Evolutionary conservation across 345 rosid species (phyloP).

Genomic region (Pistacia integerrima): DNA sequence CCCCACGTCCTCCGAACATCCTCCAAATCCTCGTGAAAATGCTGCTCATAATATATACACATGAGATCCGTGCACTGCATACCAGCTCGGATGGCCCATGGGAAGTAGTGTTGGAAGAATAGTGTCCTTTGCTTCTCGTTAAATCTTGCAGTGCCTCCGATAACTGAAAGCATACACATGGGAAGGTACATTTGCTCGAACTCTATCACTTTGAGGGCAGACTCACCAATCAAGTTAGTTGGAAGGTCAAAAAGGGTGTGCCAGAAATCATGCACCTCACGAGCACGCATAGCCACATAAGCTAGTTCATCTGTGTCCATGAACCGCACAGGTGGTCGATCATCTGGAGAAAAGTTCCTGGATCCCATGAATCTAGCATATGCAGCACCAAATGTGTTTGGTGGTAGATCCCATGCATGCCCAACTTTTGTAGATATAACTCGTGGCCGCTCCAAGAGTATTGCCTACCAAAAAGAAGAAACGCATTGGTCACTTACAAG

Average conservation of each 20-base stretch:
- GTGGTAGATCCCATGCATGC: slow-evolving; percentile 76
- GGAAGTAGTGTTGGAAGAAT: slow-evolving; percentile 66
- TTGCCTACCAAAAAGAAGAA: slow-evolving; percentile 38
- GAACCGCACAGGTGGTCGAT: slow-evolving; percentile 76
- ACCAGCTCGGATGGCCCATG: slow-evolving; percentile 72
- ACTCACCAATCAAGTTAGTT: slow-evolving; percentile 71
- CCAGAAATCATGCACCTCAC: slow-evolving; percentile 83
- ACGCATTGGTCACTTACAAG: background rate
- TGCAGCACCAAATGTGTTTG: slow-evolving; percentile 77
- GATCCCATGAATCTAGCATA: slow-evolving; percentile 88
- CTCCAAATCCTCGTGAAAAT: slow-evolving; percentile 71
- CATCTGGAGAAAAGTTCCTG: slow-evolving; percentile 78
- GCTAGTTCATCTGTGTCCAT: slow-evolving; percentile 79
- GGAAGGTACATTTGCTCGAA: slow-evolving; percentile 80
- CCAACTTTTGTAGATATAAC: slow-evolving; percentile 63
- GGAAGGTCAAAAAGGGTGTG: slow-evolving; percentile 74
- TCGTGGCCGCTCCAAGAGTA: slow-evolving; percentile 65
- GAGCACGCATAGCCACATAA: slow-evolving; percentile 68
- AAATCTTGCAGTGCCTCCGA: slow-evolving; percentile 67
- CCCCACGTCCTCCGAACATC: slow-evolving; percentile 68
- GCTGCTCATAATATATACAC: slow-evolving; percentile 66
- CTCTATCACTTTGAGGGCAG: slow-evolving; percentile 75
- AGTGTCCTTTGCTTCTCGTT: slow-evolving; percentile 60
- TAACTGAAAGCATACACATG: slow-evolving; percentile 65
- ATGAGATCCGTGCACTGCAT: slow-evolving; percentile 61